Conservation (phyloP, 2,329 filamentous ascomycete genomes). For the Bipolaris sorokiniana region DNA sequence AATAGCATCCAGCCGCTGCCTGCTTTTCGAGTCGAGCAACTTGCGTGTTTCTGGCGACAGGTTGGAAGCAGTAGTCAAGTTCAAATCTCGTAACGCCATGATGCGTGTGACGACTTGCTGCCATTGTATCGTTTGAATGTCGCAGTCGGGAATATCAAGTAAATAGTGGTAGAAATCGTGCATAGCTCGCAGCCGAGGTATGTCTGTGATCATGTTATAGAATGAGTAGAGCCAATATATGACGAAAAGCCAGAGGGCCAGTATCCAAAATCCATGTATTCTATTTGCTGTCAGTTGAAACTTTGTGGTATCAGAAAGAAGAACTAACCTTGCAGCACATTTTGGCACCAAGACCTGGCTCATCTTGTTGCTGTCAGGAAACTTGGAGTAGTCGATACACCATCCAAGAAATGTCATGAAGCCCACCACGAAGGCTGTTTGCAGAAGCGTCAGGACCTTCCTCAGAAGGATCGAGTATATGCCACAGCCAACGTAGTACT, state of each 20-base stretch:
- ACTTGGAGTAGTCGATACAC: slow-evolving; percentile 80
- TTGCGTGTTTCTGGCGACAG: slow-evolving; percentile 65
- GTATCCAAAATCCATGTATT: slow-evolving; percentile 78
- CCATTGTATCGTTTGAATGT: slow-evolving; percentile 95
- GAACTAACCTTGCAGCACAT: slow-evolving; percentile 64
- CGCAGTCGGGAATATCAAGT: slow-evolving; percentile 79
- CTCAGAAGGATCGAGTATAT: slow-evolving; percentile 83
- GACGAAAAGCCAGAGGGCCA: slow-evolving; percentile 81
- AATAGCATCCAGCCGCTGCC: slow-evolving; percentile 92
- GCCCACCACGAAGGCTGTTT: slow-evolving; percentile 79
- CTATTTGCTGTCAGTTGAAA: slow-evolving; percentile 39
- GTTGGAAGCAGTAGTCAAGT: slow-evolving; percentile 77
- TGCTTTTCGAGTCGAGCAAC: slow-evolving; percentile 80
- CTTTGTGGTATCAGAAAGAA: not conserved
- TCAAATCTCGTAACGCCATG: slow-evolving; percentile 82
- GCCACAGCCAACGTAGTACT: slow-evolving; percentile 83
- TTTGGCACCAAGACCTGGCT: slow-evolving; percentile 70
- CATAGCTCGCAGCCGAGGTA: slow-evolving; percentile 75
- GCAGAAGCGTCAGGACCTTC: slow-evolving; percentile 75
- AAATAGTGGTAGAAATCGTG: slow-evolving; percentile 86
- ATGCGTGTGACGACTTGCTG: slow-evolving; percentile 85
- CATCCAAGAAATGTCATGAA: slow-evolving; percentile 84
- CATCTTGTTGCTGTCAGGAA: slow-evolving; percentile 69
- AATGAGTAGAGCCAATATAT: slow-evolving; percentile 85
- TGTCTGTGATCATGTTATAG: slow-evolving; percentile 74